These are phyloP conservation scores for Eucalyptus regnans DNA, from an alignment of 345 rosid species.

Conservation along the genomic window DNA sequence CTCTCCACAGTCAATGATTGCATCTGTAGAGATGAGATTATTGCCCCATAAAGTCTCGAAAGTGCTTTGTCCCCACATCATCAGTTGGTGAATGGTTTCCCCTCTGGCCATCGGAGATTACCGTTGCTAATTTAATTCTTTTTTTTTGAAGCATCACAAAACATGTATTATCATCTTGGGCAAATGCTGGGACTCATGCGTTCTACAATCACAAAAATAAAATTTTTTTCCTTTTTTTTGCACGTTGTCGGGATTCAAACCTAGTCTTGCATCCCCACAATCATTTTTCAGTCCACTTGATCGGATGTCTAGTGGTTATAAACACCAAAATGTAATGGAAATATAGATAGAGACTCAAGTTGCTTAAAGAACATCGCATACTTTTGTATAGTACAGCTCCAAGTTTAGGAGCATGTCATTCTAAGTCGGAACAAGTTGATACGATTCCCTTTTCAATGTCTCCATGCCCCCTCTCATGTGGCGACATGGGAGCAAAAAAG, in stretches of 20 bases:
- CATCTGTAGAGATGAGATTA: not conserved
- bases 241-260: not conserved
- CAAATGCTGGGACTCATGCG: not conserved
- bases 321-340: not conserved
- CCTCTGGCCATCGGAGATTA: not conserved
- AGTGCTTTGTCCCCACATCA: not conserved
- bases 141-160: not conserved
- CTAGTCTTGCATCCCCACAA: not conserved
- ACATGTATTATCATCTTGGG: not conserved
- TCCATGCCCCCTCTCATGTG: not conserved
- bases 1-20: not conserved
- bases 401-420: not conserved
- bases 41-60: not conserved
- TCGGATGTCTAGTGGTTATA: not conserved
- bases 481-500: not conserved
- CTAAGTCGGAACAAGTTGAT: not conserved
- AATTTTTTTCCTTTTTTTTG: not conserved
- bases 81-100: not conserved
- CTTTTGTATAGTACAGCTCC: not conserved
- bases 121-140: not conserved
- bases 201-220: not conserved
- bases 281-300: not conserved
- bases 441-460: not conserved
- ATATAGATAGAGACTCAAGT: not conserved
- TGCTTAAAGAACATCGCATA: not conserved